Evolutionary conservation across 495 filamentous ascomycete species (phyloP).

Genomic region (Articulospora tetracladia): DNA sequence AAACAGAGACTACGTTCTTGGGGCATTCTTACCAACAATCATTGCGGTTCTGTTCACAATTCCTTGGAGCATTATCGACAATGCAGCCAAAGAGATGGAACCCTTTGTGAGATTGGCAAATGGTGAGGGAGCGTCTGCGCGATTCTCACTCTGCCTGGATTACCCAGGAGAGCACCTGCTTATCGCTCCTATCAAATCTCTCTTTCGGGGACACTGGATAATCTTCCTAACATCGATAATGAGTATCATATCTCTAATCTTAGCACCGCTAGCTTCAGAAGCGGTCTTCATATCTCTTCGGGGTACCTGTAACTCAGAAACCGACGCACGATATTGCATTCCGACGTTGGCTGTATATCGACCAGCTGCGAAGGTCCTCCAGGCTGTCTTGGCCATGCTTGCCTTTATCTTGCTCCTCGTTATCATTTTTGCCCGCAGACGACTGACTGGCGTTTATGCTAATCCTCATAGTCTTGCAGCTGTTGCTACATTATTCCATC

Average conservation of each 20-base stretch:
- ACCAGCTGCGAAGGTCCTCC: not conserved
- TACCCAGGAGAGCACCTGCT: not conserved
- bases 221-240: not conserved
- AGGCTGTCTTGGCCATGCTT: not conserved
- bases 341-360: not conserved
- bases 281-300: not conserved
- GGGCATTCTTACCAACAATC: conserved; percentile 5
- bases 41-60: conserved; percentile 6
- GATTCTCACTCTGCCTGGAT: not conserved
- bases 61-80: conserved; percentile 2
- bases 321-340: not conserved
- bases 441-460: not conserved
- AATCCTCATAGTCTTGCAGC: not conserved
- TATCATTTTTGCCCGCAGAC: not conserved
- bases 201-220: not conserved
- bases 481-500: not conserved
- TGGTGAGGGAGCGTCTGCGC: not conserved
- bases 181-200: not conserved
- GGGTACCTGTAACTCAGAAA: not conserved
- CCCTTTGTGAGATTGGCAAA: not conserved
- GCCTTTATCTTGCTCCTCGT: not conserved
- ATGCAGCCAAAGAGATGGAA: conserved; percentile 3
- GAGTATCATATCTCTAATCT: not conserved
- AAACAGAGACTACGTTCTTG: conserved; percentile 4
- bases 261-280: conserved; percentile 1